A percentile compares a stretch with the other conserved stretches of the same genome.
Conservation (phyloP, 495 filamentous ascomycete species). For the Cetradonia linearis region DNA sequence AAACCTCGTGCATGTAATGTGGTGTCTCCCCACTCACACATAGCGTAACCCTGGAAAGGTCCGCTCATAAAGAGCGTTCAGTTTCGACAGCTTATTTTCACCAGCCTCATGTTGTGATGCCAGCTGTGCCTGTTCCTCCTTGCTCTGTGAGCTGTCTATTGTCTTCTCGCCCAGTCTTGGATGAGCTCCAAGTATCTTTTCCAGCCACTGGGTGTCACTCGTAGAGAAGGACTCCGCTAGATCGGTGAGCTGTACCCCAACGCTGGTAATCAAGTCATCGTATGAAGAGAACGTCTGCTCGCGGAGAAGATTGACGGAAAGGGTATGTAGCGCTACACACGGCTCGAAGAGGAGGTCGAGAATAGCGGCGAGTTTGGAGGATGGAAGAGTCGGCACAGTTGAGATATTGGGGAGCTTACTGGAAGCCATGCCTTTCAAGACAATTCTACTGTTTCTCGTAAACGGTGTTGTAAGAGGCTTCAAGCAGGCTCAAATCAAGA, state of each 20-base stretch:
- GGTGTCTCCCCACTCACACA: constrained; percentile 47
- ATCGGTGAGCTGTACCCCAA: constrained; percentile 47
- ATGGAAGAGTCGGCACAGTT: constrained; percentile 44
- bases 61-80: constrained; percentile 78
- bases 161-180: constrained; percentile 76
- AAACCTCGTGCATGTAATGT: not conserved
- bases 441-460: not conserved
- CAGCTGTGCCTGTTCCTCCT: constrained; percentile 70
- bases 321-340: constrained; percentile 58
- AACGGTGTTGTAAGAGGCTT: not conserved
- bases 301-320: constrained; percentile 57
- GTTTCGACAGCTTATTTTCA: constrained; percentile 43
- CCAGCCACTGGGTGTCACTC: constrained; percentile 47
- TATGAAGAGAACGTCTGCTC: constrained; percentile 54
- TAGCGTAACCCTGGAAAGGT: constrained; percentile 77
- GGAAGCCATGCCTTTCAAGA: constrained; percentile 10
- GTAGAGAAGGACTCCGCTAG: constrained; percentile 40
- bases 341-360: constrained; percentile 87
- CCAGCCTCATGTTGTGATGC: constrained; percentile 42
- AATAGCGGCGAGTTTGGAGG: constrained; percentile 46
- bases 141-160: constrained; percentile 64
- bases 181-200: constrained; percentile 74
- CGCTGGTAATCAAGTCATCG: constrained; percentile 46
- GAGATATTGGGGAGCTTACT: constrained; percentile 41
- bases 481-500: not conserved